These are phyloP conservation scores for Colletotrichum tofieldiae DNA, from an alignment of 2,329 filamentous ascomycete species.

Conservation along the genomic window DNA sequence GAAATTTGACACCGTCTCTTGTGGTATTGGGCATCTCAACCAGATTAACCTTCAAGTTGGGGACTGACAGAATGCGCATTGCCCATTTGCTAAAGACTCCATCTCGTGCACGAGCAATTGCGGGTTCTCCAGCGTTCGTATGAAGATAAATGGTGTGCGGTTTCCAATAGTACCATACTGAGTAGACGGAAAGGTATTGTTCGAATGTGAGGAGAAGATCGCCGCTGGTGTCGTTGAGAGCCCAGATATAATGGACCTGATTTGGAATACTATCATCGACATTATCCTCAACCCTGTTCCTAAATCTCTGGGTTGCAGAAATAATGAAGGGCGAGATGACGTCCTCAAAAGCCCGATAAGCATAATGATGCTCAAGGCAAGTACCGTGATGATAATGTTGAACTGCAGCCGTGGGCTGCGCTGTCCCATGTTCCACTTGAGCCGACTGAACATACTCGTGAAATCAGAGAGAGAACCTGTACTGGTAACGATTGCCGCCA, in stretches of 20 bases:
- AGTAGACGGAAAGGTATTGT: constrained; percentile 48
- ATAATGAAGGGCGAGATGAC: background rate
- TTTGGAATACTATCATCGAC: constrained; percentile 45
- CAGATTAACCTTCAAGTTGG: constrained; percentile 42
- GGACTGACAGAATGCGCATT: constrained; percentile 45
- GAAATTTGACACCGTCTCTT: background rate
- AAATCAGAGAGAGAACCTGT: background rate
- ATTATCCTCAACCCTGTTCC: background rate
- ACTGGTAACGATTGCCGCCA: background rate
- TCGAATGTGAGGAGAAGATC: constrained; percentile 47
- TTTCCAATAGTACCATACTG: constrained; percentile 43
- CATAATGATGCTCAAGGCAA: background rate
- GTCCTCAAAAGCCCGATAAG: background rate
- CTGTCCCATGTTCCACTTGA: background rate
- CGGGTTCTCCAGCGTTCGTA: constrained; percentile 46
- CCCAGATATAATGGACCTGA: constrained; percentile 47
- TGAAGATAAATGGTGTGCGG: constrained; percentile 48
- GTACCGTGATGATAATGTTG: background rate
- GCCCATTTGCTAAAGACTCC: constrained; percentile 46
- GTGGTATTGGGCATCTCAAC: constrained; percentile 7
- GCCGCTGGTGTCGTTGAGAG: constrained; percentile 41
- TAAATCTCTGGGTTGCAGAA: background rate
- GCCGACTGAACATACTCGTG: background rate
- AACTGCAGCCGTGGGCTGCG: background rate
- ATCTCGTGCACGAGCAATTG: constrained; percentile 34